A percentile compares a stretch with the other conserved stretches of the same genome.
phyloP scores from a whole-genome alignment of 2,329 filamentous ascomycete genomes.

The Aspergillus nomiae region DNA sequence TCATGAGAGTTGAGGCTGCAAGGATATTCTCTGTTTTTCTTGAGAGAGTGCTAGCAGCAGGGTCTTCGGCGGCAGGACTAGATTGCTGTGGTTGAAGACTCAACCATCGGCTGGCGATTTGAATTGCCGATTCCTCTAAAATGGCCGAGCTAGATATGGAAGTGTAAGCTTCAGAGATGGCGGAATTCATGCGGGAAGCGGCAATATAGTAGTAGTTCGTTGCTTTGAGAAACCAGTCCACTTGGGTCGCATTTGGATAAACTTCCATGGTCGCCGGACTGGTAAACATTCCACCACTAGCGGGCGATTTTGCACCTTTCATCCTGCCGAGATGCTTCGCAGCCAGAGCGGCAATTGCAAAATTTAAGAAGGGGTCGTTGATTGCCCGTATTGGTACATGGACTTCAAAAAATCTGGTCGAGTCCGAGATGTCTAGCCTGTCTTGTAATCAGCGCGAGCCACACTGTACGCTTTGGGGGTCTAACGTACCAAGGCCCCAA shows the following conservation, averaged over 20 bases:
- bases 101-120: constrained; percentile 29
- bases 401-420: constrained; percentile 40
- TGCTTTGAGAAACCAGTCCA: constrained; percentile 63
- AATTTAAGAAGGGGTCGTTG: constrained; percentile 36
- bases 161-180: constrained; percentile 34
- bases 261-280: constrained; percentile 55
- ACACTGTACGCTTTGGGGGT: background rate
- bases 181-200: constrained; percentile 51
- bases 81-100: constrained; percentile 18
- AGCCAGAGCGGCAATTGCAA: constrained; percentile 40
- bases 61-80: constrained; percentile 7
- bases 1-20: constrained; percentile 62
- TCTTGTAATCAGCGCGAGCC: constrained; percentile 12
- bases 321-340: constrained; percentile 43
- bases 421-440: constrained; percentile 44
- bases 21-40: constrained; percentile 60
- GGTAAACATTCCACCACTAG: constrained; percentile 28
- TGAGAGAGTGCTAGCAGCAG: constrained; percentile 26
- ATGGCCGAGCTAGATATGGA: constrained; percentile 33
- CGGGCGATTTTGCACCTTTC: constrained; percentile 29
- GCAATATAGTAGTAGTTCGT: constrained; percentile 63
- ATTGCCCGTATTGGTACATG: constrained; percentile 42
- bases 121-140: constrained; percentile 33
- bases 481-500: constrained; percentile 38
- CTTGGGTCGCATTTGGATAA: constrained; percentile 48